Evolutionary conservation across 352 stramenopile species (phyloP).

Genomic region (Globisporangium radiosum): DNA sequence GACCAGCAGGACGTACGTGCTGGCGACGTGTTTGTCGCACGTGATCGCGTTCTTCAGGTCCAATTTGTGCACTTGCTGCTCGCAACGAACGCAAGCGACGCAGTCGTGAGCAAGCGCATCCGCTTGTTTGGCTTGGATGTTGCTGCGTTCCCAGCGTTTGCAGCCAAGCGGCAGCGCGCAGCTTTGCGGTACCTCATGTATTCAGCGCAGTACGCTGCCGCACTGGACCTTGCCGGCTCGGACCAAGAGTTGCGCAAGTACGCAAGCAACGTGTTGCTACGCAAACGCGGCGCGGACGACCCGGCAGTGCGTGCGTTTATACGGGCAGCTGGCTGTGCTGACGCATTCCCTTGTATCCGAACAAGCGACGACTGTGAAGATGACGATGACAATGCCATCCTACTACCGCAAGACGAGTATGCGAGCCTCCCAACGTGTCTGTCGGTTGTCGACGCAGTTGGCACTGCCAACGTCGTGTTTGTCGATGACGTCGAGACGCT

Average conservation of each 20-base stretch:
- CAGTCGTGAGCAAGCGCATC: slow-evolving; percentile 69
- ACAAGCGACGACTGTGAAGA: too few relatives aligned
- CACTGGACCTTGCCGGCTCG: too few relatives aligned
- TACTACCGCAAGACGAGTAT: slow-evolving; percentile 37
- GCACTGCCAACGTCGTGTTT: slow-evolving; percentile 45
- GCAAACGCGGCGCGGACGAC: slow-evolving; percentile 30
- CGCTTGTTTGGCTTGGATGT: slow-evolving; percentile 46
- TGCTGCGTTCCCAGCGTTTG: slow-evolving; percentile 49
- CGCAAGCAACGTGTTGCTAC: slow-evolving; percentile 49
- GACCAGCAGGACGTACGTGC: slow-evolving; percentile 46
- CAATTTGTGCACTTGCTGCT: slow-evolving; percentile 52
- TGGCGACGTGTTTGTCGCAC: slow-evolving; percentile 49
- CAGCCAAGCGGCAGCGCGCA: slow-evolving; percentile 36
- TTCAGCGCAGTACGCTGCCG: slow-evolving; percentile 44
- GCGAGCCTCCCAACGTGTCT: slow-evolving; percentile 34
- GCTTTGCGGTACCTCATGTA: slow-evolving; percentile 58
- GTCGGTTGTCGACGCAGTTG: slow-evolving; percentile 26
- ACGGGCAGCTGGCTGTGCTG: slow-evolving; percentile 25
- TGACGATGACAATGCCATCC: not conserved
- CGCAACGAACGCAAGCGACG: slow-evolving; percentile 34
- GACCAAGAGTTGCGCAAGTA: slow-evolving; percentile 28
- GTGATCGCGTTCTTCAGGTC: slow-evolving; percentile 26
- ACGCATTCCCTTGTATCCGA: slow-evolving; percentile 22
- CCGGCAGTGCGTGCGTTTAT: slow-evolving; percentile 51
- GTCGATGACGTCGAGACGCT: slow-evolving; percentile 40